Percentiles rank a stretch among this genome's conserved stretches.
These are phyloP conservation scores for Torulaspora microellipsoides DNA, from an alignment of 805 yeast species.

Conservation along the genomic window DNA sequence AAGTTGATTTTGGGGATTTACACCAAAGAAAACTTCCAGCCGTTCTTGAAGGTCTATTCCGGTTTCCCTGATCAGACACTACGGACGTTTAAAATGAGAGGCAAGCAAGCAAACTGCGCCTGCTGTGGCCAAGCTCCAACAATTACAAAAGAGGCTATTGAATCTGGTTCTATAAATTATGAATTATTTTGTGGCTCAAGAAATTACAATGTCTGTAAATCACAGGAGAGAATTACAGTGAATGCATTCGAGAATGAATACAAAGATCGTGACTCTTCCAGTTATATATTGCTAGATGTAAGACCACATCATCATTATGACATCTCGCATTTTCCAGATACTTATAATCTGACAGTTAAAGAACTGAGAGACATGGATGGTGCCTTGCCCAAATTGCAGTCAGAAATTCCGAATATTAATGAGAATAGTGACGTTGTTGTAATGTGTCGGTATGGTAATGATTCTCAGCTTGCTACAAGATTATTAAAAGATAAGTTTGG, in stretches of 20 bases:
- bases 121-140: constrained; percentile 57
- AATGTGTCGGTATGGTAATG: constrained; percentile 86
- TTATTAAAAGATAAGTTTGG: constrained; percentile 49
- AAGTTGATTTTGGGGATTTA: constrained; percentile 63
- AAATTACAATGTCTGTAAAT: constrained; percentile 42
- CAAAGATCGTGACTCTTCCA: constrained; percentile 13
- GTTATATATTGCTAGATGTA: constrained; percentile 59
- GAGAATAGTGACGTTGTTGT: constrained; percentile 44
- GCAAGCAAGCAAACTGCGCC: constrained; percentile 52
- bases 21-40: constrained; percentile 48
- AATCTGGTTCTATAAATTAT: constrained; percentile 52
- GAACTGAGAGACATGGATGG: constrained; percentile 36
- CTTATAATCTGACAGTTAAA: constrained; percentile 62
- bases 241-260: constrained; percentile 34
- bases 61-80: constrained; percentile 65
- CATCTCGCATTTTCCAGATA: constrained; percentile 54
- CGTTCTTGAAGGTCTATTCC: constrained; percentile 63
- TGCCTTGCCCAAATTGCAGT: constrained; percentile 23
- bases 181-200: constrained; percentile 68
- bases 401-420: constrained; percentile 24
- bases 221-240: constrained; percentile 45
- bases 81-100: constrained; percentile 76
- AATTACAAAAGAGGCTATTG: constrained; percentile 46
- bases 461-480: constrained; percentile 73
- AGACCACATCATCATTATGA: constrained; percentile 73